Evolutionary conservation across 495 filamentous ascomycete genomes (phyloP), one percentile per base, ranked within the genome.

Genomic region (Bacidia gigantensis): DNA sequence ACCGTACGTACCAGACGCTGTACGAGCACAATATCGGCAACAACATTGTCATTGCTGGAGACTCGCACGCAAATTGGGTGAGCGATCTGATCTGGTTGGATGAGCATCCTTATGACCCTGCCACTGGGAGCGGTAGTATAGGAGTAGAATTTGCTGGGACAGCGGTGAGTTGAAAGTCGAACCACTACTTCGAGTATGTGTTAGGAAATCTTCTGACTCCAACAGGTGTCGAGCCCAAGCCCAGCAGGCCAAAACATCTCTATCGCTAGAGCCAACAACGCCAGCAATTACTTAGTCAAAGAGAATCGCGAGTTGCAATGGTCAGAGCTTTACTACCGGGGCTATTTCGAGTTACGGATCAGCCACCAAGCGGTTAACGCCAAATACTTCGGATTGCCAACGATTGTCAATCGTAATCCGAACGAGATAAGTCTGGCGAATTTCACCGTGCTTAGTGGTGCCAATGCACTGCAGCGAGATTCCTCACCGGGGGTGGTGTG

Each of bases 41-140:
- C 65, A 83, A 77, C 49, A 73, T 86, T 53, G 73, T 86, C 54
- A 69, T 86, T n/a, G 68, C 80, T 0, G 82, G 82, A n/a, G 82
- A 84, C 57, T 70, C 66, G 24, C 82, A 86, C 58, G 75, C 77
- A 5, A 70, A 72, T 21, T 83, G 79, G 79, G 81, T 79, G 32
- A 74, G 70, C 2, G 81, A 84, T 51, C 69, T 84, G 3, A 77
- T 75, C 53, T 83, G 79, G 78, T 67, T 79, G 1, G 77, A 69
- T 46, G 67, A 73, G 44, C 62, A 74, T 46, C 63, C 69, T 0
- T 84, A 84, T 65, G 65, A 82, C 60, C 59, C 67, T 1, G 50
- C 52, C 1, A 80, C 80, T 0, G 81, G 81, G 14, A 63, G 61
- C 3, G 81, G 81, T 0, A 62, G 71, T 22, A 68, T 85, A 41